Evolutionary conservation across 2,329 filamentous ascomycete species (phyloP), one percentile per base, ranked within the genome.

Genomic region (Cytospora piceae): DNA sequence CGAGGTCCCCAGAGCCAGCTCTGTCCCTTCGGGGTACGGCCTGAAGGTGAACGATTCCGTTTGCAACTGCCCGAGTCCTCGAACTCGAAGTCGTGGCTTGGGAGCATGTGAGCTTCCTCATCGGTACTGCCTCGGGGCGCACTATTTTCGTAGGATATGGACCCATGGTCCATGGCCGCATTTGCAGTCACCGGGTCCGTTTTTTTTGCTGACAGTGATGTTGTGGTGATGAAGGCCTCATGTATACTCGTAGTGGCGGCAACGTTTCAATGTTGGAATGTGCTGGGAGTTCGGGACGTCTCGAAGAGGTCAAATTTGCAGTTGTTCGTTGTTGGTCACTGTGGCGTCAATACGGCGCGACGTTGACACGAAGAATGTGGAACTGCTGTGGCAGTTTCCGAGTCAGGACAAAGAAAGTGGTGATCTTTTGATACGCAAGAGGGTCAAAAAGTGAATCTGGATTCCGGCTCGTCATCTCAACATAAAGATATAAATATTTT

Each of bases 321-420:
- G 17, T 49, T 11, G n/a, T 49, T 39, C 2, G 37, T 39, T 39
- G 17, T 11, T 20, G 37, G 17, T 39, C 37, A 7, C 15, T 17
- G 42, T 9, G 42, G 42, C n/a, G 42, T 2, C 12, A 17, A 22
- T 49, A 12, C n/a, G 42, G 14, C 14, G 37, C 37, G 37, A 17
- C n/a, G n/a, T n/a, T n/a, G 37, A 49, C 42, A n/a, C 42, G n/a
- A n/a, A n/a, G n/a, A 49, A 49, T 49, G 42, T 49, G 42, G 42
- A 49, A 22, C 39, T n/a, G n/a, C n/a, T n/a, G n/a, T 49, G 20
- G 20, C 11, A 12, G 3, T 49, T 22, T 49, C n/a, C 42, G 4
- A 22, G 3, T 46, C 20, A 49, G 1, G 17, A 22, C 42, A 49
- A 49, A 11, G 42, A 49, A 11, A 12, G 42, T 22, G n/a, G 22